Percentiles rank a stretch among this genome's conserved stretches.
Evolutionary conservation across 164 flowering plant genomes (phyloP).

Genomic region (Chimonanthus praecox): DNA sequence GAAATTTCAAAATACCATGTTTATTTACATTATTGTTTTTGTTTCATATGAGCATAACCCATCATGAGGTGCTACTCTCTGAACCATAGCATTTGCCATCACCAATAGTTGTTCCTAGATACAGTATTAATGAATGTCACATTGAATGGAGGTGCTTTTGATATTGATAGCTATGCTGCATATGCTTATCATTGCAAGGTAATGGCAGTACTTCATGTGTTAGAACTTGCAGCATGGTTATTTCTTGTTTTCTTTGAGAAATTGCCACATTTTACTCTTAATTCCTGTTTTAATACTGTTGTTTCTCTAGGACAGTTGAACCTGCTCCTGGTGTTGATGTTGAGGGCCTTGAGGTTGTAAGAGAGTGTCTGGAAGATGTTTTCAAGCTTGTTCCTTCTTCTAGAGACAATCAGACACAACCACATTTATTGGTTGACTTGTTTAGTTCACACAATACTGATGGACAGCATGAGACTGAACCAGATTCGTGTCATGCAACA

Average conservation of each 20-base stretch:
- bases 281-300: constrained; percentile 9
- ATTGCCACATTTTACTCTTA: neutral
- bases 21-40: neutral
- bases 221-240: neutral
- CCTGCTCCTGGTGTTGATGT: constrained; percentile 74
- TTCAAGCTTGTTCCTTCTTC: constrained; percentile 49
- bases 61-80: neutral
- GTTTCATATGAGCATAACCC: neutral
- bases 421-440: constrained; percentile 47
- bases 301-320: constrained; percentile 52
- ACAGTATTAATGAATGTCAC: too few species aligned
- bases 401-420: constrained; percentile 20
- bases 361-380: constrained; percentile 61
- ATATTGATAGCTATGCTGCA: neutral
- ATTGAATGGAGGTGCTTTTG: too few species aligned
- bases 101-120: too few species aligned
- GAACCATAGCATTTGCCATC: neutral
- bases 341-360: constrained; percentile 85
- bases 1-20: too few species aligned
- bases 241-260: neutral
- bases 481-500: constrained; percentile 14
- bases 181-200: neutral
- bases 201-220: neutral
- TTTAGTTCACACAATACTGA: constrained; percentile 42
- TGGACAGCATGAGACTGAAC: constrained; percentile 12